Evolutionary conservation across 805 yeast genomes (phyloP).

Genomic region (Wickerhamiella nectarea): DNA sequence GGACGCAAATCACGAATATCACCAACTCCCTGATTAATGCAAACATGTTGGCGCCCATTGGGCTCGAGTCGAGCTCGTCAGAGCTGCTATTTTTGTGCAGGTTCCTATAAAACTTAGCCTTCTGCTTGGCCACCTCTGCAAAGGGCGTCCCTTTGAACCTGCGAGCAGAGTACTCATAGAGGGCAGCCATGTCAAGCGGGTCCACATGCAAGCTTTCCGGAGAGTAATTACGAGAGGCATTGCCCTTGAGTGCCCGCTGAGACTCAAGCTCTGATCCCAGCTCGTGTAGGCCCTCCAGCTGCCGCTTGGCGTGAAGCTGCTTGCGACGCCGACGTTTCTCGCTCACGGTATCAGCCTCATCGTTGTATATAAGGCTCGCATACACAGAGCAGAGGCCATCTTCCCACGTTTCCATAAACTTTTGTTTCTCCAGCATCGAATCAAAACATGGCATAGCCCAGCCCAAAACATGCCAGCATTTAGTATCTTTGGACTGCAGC

Average conservation of each 20-base stretch:
- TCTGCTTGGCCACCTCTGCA: no score
- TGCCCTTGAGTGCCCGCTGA: neutral
- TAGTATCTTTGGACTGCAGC: slow-evolving; percentile 24
- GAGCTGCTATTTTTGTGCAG: no score
- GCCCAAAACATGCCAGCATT: slow-evolving; percentile 14
- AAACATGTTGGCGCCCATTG: no score
- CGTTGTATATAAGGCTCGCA: neutral
- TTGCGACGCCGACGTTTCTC: neutral
- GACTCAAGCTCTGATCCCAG: neutral
- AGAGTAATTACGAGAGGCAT: no score
- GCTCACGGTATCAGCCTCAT: neutral
- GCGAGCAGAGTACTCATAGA: no score
- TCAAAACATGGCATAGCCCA: neutral
- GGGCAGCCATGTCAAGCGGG: no score
- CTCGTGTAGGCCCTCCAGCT: neutral
- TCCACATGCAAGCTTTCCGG: no score
- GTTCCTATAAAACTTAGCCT: no score
- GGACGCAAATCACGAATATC: no score
- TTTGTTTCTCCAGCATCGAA: neutral
- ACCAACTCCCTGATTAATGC: no score
- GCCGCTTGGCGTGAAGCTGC: neutral
- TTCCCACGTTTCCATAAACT: neutral
- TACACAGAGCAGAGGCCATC: neutral
- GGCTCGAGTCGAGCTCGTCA: no score
- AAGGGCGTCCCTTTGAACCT: no score